phyloP scores from a whole-genome alignment of 768 basidiomycete genomes.

The Daedalea quercina region DNA sequence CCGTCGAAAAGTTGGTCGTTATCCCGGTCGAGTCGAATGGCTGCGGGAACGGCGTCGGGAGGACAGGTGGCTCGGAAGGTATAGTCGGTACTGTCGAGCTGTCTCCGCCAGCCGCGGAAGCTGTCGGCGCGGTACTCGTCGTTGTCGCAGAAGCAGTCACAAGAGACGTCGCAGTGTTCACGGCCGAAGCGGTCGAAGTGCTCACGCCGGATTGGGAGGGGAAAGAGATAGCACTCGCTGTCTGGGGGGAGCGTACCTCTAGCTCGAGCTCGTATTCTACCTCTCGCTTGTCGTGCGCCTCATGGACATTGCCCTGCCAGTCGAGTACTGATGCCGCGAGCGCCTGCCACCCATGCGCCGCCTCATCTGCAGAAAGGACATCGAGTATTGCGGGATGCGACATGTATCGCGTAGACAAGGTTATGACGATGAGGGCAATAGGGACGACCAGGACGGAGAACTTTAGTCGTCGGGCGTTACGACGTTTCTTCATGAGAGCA shows the following conservation, averaged over 20 bases:
- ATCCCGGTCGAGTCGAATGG: constrained; percentile 56
- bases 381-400: constrained; percentile 43
- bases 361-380: constrained; percentile 24
- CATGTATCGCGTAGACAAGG: constrained; percentile 43
- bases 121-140: constrained; percentile 4
- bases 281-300: constrained; percentile 1
- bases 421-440: constrained; percentile 46
- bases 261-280: constrained; percentile 11
- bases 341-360: constrained; percentile 2
- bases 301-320: constrained; percentile 41
- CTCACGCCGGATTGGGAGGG: background rate
- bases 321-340: constrained; percentile 19
- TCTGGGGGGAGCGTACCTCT: background rate
- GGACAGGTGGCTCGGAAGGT: constrained; percentile 40
- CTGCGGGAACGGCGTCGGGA: constrained; percentile 77
- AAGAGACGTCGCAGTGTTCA: constrained; percentile 3
- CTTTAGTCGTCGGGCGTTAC: constrained; percentile 36
- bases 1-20: constrained; percentile 58
- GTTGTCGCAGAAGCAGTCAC: background rate
- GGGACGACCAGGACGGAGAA: constrained; percentile 55
- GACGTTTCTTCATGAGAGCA: constrained; percentile 29
- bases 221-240: background rate
- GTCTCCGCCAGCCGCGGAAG: constrained; percentile 1
- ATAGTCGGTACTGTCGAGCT: constrained; percentile 20
- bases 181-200: background rate